Conservation (phyloP, 306 rosid genomes). For the Begonia fuchsioides region DNA sequence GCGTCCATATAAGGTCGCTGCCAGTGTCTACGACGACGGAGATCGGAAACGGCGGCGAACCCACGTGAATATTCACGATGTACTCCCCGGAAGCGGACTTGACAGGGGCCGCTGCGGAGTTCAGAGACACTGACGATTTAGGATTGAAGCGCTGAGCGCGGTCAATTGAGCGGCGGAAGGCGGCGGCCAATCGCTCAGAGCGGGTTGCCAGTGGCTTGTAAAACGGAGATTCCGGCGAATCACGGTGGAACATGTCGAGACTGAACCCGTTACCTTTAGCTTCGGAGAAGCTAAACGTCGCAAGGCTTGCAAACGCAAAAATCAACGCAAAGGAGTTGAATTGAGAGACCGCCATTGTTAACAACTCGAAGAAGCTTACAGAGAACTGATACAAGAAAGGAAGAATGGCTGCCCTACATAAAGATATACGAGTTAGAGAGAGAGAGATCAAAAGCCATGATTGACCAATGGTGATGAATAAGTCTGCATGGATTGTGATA, state of each 20-base stretch:
- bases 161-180: constrained; percentile 21
- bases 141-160: constrained; percentile 1
- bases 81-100: constrained; percentile 10
- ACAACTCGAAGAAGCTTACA: too few relatives aligned
- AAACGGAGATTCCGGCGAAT: constrained; percentile 38
- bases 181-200: constrained; percentile 11
- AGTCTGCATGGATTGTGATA: too few relatives aligned
- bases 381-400: too few relatives aligned
- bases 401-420: too few relatives aligned
- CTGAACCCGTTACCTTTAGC: constrained; percentile 13
- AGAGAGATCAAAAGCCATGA: too few relatives aligned
- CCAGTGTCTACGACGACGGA: constrained; percentile 38
- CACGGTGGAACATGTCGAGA: constrained; percentile 38
- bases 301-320: not conserved
- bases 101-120: constrained; percentile 2
- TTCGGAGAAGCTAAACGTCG: not conserved
- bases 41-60: constrained; percentile 33
- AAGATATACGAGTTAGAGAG: too few relatives aligned
- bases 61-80: constrained; percentile 25
- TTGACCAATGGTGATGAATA: too few relatives aligned
- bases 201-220: constrained; percentile 14
- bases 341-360: too few relatives aligned
- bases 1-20: constrained; percentile 43
- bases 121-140: not conserved
- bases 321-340: not conserved